Conservation (phyloP, 345 rosid species). For the Lumnitzera littorea region DNA sequence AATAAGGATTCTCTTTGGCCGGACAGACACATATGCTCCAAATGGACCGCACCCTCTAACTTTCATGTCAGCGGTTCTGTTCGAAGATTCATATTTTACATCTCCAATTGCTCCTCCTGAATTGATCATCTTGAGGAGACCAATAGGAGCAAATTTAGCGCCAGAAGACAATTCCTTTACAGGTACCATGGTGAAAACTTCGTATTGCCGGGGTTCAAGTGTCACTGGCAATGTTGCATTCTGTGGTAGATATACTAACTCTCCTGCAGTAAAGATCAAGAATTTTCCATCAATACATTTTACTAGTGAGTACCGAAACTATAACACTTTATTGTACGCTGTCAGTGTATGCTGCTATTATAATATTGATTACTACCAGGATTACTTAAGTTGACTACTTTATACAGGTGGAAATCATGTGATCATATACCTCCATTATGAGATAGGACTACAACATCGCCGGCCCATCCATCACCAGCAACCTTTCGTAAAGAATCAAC, state of each 20-base stretch:
- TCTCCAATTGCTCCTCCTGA: constrained; percentile 54
- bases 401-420: too few species aligned
- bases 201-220: constrained; percentile 42
- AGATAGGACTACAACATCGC: constrained; percentile 45
- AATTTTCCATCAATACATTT: background rate
- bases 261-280: constrained; percentile 30
- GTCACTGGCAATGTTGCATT: constrained; percentile 50
- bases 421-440: constrained; percentile 55
- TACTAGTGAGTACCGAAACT: background rate
- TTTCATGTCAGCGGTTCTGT: constrained; percentile 19
- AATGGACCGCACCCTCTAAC: constrained; percentile 41
- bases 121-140: constrained; percentile 50
- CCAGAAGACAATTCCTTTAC: constrained; percentile 33
- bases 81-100: constrained; percentile 22
- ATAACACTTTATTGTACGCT: too few species aligned
- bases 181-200: constrained; percentile 56
- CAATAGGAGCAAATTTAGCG: constrained; percentile 37
- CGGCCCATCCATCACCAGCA: constrained; percentile 42
- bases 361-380: too few species aligned
- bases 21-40: constrained; percentile 41
- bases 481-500: constrained; percentile 49
- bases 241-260: constrained; percentile 47
- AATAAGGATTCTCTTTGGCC: constrained; percentile 30
- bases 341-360: too few species aligned
- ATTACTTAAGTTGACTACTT: too few species aligned